Conservation (phyloP, 2,329 filamentous ascomycete species). For the Ophiocordyceps camponoti-saundersi region DNA sequence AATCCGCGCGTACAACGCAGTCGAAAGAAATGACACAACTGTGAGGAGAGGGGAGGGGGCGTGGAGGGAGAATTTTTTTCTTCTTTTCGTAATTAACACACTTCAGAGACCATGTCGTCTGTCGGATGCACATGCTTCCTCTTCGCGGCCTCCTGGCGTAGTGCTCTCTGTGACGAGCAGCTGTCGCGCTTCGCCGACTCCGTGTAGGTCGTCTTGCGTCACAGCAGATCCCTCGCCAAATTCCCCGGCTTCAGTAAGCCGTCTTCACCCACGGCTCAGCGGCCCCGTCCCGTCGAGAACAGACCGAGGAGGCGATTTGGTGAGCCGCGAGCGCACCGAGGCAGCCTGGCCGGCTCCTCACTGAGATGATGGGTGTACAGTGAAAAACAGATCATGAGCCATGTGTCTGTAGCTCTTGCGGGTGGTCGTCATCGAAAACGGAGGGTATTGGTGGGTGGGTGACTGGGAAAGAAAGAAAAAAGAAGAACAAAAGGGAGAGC, state of each 20-base stretch:
- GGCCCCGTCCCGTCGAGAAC: background rate
- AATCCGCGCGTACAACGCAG: background rate
- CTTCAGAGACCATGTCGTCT: background rate
- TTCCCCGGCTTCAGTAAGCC: background rate
- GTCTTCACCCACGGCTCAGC: background rate
- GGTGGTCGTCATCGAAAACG: constrained; percentile 21
- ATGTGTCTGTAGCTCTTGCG: constrained; percentile 18
- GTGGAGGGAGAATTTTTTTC: background rate
- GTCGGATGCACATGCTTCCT: background rate
- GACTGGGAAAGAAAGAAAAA: constrained; percentile 7
- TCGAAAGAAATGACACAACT: background rate
- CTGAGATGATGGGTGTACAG: constrained; percentile 13
- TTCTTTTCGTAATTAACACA: background rate
- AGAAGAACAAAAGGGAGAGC: constrained; percentile 9
- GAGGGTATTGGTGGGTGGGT: constrained; percentile 22
- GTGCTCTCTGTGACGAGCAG: background rate
- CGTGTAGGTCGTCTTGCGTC: background rate
- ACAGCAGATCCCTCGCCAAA: background rate
- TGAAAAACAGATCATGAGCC: constrained; percentile 19
- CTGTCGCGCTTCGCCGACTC: background rate
- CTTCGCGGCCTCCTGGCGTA: background rate
- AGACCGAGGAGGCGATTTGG: background rate
- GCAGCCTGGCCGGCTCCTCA: background rate
- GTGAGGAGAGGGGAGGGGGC: background rate
- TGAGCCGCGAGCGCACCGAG: background rate